Evolutionary conservation across 1,284 basidiomycete genomes (phyloP).

Genomic region (Blastosporella zonata): DNA sequence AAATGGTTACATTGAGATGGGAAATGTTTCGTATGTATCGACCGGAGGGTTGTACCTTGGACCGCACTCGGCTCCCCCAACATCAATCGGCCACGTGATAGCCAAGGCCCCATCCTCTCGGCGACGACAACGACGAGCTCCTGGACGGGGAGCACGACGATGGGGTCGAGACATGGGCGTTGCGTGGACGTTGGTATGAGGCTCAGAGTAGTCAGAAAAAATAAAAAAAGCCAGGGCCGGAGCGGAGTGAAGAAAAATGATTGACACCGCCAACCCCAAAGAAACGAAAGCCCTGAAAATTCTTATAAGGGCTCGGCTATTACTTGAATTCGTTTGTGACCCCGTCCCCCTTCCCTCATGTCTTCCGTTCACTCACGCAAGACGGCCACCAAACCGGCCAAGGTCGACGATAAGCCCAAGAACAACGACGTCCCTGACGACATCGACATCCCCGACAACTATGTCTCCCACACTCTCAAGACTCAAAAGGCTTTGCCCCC

Average conservation of each 20-base stretch:
- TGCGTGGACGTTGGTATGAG: background rate
- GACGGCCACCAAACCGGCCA: constrained; percentile 17
- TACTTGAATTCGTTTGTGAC: constrained; percentile 2
- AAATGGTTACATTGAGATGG: no score
- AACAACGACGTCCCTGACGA: constrained; percentile 48
- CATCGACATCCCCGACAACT: constrained; percentile 82
- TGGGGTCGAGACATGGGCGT: background rate
- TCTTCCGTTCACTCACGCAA: constrained; percentile 28
- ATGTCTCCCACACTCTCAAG: constrained; percentile 82
- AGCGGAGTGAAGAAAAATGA: constrained; percentile 13
- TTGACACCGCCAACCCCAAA: constrained; percentile 22
- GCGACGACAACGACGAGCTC: background rate
- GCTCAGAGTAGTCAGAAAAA: background rate
- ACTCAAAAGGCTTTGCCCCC: constrained; percentile 77
- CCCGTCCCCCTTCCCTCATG: constrained; percentile 20
- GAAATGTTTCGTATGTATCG: no score
- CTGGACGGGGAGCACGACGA: background rate
- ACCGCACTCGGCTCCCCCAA: constrained; percentile 1
- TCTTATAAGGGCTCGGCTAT: constrained; percentile 18
- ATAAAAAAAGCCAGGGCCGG: constrained; percentile 11
- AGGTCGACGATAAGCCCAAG: constrained; percentile 17
- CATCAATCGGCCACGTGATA: constrained; percentile 5
- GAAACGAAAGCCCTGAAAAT: constrained; percentile 21
- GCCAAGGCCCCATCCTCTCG: background rate
- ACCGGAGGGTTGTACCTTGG: no score